A percentile compares a stretch with the other conserved stretches of the same genome.
phyloP scores from a whole-genome alignment of 2,329 filamentous ascomycete species.

The Arachnopeziza araneosa region DNA sequence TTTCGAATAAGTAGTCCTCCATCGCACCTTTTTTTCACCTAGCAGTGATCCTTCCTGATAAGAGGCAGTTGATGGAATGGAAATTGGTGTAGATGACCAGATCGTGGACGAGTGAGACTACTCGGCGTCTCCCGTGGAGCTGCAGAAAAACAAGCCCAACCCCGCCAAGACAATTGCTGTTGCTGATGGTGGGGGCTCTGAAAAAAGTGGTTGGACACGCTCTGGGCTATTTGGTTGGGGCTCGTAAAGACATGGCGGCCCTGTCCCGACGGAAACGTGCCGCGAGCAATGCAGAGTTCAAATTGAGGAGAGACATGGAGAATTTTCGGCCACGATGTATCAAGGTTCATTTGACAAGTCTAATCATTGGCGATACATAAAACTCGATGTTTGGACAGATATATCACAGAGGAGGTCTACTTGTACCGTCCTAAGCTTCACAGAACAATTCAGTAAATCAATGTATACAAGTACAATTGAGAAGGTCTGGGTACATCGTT shows the following conservation, averaged over 20 bases:
- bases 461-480: too few relatives aligned
- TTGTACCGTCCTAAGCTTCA: too few relatives aligned
- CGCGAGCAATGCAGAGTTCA: neutral
- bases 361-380: too few relatives aligned
- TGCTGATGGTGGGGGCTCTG: neutral
- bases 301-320: constrained; percentile 1
- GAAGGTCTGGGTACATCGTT: too few relatives aligned
- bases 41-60: neutral
- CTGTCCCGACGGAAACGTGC: neutral
- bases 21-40: constrained; percentile 13
- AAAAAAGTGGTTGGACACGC: neutral
- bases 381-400: too few relatives aligned
- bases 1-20: constrained; percentile 33
- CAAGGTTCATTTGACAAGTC: too few relatives aligned
- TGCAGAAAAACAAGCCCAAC: constrained; percentile 6
- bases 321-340: neutral
- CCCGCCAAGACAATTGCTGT: neutral
- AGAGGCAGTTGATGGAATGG: neutral
- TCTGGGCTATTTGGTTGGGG: neutral
- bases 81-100: neutral
- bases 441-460: too few relatives aligned
- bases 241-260: neutral
- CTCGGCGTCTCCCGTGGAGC: constrained; percentile 2
- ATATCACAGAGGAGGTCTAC: too few relatives aligned
- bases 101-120: neutral